A percentile compares a stretch with the other conserved stretches of the same genome.
Evolutionary conservation across 306 rosid species (phyloP).

Genomic region (Argentina anserina): DNA sequence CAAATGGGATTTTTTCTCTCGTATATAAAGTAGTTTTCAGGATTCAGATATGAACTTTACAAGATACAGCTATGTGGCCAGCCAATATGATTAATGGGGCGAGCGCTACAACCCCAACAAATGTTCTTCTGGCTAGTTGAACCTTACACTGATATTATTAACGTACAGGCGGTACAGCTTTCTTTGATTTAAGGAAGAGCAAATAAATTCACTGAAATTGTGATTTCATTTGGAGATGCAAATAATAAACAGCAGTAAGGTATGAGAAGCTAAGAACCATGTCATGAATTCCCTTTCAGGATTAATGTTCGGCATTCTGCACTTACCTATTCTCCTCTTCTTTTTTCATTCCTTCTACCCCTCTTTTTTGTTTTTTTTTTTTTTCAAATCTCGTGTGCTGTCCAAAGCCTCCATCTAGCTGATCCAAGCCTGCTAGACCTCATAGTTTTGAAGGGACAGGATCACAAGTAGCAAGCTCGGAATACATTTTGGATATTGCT

Average conservation of each 20-base stretch:
- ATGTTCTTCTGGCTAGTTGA: background rate
- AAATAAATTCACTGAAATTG: background rate
- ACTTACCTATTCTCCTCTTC: background rate
- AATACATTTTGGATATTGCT: constrained; percentile 72
- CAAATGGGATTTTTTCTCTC: too few species aligned
- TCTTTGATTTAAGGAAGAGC: background rate
- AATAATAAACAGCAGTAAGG: background rate
- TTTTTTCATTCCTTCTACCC: background rate
- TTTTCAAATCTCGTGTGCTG: background rate
- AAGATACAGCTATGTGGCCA: background rate
- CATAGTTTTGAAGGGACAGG: constrained; percentile 37
- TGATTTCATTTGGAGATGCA: constrained; percentile 4
- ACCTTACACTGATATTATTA: background rate
- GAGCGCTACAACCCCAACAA: background rate
- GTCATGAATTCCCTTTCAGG: background rate
- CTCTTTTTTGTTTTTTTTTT: background rate
- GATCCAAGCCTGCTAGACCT: constrained; percentile 4
- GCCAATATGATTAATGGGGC: background rate
- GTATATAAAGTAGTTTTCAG: background rate
- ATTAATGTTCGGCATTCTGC: background rate
- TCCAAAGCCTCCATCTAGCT: constrained; percentile 1
- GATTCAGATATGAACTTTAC: background rate
- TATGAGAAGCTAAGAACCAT: background rate
- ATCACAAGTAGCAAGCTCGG: constrained; percentile 59
- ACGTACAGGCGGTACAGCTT: background rate